Evolutionary conservation across 306 rosid genomes (phyloP), one percentile per base, ranked within the genome.

Genomic region (Argentina anserina): DNA sequence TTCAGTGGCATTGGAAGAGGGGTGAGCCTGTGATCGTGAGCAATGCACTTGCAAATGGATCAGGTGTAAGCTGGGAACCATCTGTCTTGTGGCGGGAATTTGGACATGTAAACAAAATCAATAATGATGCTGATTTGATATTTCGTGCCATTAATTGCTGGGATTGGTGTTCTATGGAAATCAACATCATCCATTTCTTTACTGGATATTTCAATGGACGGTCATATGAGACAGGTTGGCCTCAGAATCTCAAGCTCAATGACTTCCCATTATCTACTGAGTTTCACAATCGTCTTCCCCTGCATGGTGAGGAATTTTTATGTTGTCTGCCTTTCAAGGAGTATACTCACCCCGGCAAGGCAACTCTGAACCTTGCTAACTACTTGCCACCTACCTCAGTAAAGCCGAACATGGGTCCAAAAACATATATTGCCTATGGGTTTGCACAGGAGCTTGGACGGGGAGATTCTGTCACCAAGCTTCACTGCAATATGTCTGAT

Each of bases 11-110:
- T 41, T 93, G 98, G 97, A 76, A 73, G 55, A 90, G 80, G 81
- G 93, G 97, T 41, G 96, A 93, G 80, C 98, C 98, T 21, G 89
- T 93, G 37, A 79, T 93, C 69, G 97, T 93, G 25, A 87, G 92
- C 68, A 80, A 89, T 81, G 97, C 82, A 49, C 96, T 93, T 74
- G 88, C 85, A 67, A 78, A 80, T 50, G 64, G 89, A n/a, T 77
- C 90, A 15, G 97, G 97, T 34, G 83, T 90, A 80, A 90, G 97
- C 82, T 93, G 97, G 97, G 98, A 93, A 71, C 97, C 98, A 5
- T 79, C 87, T 20, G 96, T 88, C 80, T 88, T 92, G 98, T 90
- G 97, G 97, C 98, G 98, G 65, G 98, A 93, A 4, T 37, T 7
- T 5, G 6, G 41, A 3, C 5, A 87, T 50, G 67, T 80, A 37